A percentile compares a stretch with the other conserved stretches of the same genome.
phyloP scores from a whole-genome alignment of 495 filamentous ascomycete genomes.

The Tuber aestivum region DNA sequence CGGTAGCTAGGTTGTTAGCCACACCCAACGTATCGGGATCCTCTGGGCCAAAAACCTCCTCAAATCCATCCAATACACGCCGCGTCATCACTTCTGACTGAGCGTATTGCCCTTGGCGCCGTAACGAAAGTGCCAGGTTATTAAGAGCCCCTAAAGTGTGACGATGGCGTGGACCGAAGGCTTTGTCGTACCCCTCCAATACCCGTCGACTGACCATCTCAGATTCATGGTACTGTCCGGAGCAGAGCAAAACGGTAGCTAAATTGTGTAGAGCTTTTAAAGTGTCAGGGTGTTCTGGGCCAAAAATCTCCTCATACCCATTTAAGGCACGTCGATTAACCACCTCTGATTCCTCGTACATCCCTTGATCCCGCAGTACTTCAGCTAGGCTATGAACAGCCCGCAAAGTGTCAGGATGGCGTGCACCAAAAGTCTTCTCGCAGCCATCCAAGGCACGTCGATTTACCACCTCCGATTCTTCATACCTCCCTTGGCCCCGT shows the following conservation, averaged over 20 bases:
- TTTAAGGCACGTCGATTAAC: slow-evolving; percentile 12
- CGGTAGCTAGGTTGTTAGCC: slow-evolving; percentile 15
- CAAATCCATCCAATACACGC: slow-evolving; percentile 24
- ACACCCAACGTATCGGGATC: slow-evolving; percentile 16
- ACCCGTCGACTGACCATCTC: slow-evolving; percentile 27
- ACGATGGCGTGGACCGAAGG: slow-evolving; percentile 12
- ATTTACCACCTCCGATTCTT: too few relatives aligned
- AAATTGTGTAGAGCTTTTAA: slow-evolving; percentile 19
- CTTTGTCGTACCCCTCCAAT: slow-evolving; percentile 12
- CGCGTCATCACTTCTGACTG: slow-evolving; percentile 30
- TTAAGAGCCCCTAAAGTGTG: slow-evolving; percentile 22
- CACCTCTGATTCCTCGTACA: too few relatives aligned
- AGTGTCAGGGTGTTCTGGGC: slow-evolving; percentile 16
- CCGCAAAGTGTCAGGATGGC: slow-evolving; percentile 18
- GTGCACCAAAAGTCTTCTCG: slow-evolving; percentile 31
- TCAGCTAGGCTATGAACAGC: slow-evolving; percentile 13
- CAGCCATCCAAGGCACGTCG: slow-evolving; percentile 23
- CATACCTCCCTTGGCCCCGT: too few relatives aligned
- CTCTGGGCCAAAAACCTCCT: slow-evolving; percentile 32
- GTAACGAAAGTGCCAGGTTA: slow-evolving; percentile 20
- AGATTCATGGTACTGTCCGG: slow-evolving; percentile 31
- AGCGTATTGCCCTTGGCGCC: slow-evolving; percentile 23
- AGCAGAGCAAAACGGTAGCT: slow-evolving; percentile 8
- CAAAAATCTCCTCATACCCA: slow-evolving; percentile 16
- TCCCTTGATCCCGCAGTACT: slow-evolving; percentile 11